These are phyloP conservation scores for Calendula officinalis DNA, from an alignment of 129 eudicot species.

Conservation along the genomic window DNA sequence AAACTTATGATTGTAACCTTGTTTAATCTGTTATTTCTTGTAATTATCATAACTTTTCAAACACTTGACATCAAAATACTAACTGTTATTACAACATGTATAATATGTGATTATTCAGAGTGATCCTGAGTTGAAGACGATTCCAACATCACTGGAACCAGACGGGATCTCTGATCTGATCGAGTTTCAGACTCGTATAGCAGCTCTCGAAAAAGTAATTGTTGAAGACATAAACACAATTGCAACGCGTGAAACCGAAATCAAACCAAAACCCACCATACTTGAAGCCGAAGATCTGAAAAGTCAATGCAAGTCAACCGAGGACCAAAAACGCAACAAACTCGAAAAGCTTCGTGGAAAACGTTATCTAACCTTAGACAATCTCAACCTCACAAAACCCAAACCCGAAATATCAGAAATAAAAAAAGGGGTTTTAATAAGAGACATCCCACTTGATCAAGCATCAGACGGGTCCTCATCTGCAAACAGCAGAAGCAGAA, in stretches of 20 bases:
- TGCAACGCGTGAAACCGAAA: slow-evolving; percentile 28
- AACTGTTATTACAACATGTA: background rate
- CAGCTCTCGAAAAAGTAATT: slow-evolving; percentile 58
- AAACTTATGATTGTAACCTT: too few species aligned
- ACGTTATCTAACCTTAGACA: slow-evolving; percentile 33
- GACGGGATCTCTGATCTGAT: slow-evolving; percentile 49
- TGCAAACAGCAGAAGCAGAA: slow-evolving; percentile 50
- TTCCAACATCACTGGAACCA: slow-evolving; percentile 23
- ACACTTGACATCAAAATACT: background rate
- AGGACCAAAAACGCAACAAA: slow-evolving; percentile 22
- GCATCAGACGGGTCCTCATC: slow-evolving; percentile 39
- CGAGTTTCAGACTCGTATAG: slow-evolving; percentile 56
- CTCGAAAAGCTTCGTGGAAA: slow-evolving; percentile 31
- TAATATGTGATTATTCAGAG: background rate
- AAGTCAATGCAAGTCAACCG: slow-evolving; percentile 8
- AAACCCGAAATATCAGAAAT: slow-evolving; percentile 47
- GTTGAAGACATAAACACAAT: slow-evolving; percentile 44
- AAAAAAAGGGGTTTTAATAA: slow-evolving; percentile 50
- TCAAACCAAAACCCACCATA: slow-evolving; percentile 30
- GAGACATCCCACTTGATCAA: slow-evolving; percentile 86
- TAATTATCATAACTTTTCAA: too few species aligned
- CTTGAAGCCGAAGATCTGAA: slow-evolving; percentile 40
- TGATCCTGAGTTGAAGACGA: slow-evolving; percentile 26
- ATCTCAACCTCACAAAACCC: slow-evolving; percentile 40
- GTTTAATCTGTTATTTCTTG: too few species aligned